Conservation (phyloP, 352 stramenopile genomes). For the Pythium coloratum region DNA sequence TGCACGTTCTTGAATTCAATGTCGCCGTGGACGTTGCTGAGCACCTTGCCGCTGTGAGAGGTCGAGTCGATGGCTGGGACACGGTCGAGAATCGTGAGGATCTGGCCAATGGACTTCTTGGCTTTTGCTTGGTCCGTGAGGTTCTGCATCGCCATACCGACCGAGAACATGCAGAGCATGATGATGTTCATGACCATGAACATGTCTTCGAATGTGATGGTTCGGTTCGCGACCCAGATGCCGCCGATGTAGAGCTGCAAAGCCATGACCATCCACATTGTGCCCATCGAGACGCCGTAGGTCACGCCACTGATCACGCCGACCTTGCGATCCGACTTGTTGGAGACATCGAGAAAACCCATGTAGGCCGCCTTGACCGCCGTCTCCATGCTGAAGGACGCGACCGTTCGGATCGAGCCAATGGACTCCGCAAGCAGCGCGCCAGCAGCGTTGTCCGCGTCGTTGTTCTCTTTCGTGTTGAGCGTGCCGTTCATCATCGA, state of each 20-base stretch:
- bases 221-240: constrained; percentile 37
- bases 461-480: constrained; percentile 45
- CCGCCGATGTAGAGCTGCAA: constrained; percentile 65
- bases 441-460: constrained; percentile 37
- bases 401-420: constrained; percentile 55
- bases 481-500: constrained; percentile 16
- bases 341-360: constrained; percentile 32
- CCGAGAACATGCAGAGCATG: constrained; percentile 49
- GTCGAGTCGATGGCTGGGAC: constrained; percentile 39
- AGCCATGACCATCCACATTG: constrained; percentile 49
- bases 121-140: constrained; percentile 51
- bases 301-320: constrained; percentile 39
- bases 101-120: constrained; percentile 45
- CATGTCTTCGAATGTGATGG: constrained; percentile 47
- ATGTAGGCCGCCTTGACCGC: constrained; percentile 28
- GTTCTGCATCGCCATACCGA: constrained; percentile 56
- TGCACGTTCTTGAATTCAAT: constrained; percentile 81
- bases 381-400: constrained; percentile 47
- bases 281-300: constrained; percentile 36
- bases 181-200: constrained; percentile 54
- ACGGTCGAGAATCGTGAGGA: constrained; percentile 86
- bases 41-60: constrained; percentile 16
- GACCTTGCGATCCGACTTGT: constrained; percentile 29
- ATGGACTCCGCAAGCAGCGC: constrained; percentile 47
- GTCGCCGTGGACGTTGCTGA: constrained; percentile 42